Conservation (phyloP, 176 grass and related monocot genomes). For the Cenchrus purpureus region DNA sequence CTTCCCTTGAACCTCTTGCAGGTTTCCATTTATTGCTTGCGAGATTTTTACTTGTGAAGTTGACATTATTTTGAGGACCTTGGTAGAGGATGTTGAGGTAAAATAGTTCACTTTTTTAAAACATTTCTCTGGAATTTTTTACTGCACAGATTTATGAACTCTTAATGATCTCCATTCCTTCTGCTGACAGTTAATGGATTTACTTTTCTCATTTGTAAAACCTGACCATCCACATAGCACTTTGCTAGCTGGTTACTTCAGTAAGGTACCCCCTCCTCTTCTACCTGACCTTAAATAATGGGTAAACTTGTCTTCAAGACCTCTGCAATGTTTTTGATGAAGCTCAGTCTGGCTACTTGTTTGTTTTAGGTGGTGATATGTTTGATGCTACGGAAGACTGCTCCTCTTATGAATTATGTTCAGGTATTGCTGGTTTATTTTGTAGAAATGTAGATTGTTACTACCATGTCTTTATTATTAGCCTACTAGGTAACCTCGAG, state of each 20-base stretch:
- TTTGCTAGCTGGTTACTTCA: constrained; percentile 81
- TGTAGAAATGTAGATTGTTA: constrained; percentile 4
- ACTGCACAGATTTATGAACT: constrained; percentile 24
- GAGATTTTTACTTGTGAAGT: constrained; percentile 95
- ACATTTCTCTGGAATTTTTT: constrained; percentile 20
- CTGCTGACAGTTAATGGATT: constrained; percentile 75
- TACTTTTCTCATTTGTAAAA: constrained; percentile 82
- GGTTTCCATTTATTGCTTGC: constrained; percentile 89
- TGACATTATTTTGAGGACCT: constrained; percentile 79
- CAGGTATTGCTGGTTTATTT: constrained; percentile 54
- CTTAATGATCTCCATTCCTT: constrained; percentile 19
- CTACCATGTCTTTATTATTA: not conserved
- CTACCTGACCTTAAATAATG: not conserved
- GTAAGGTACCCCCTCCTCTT: constrained; percentile 62
- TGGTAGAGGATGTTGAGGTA: constrained; percentile 89
- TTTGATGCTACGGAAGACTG: constrained; percentile 76
- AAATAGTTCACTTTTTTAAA: constrained; percentile 12
- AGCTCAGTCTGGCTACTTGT: constrained; percentile 17
- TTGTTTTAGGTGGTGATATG: constrained; percentile 76
- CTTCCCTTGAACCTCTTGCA: constrained; percentile 36
- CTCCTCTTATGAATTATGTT: constrained; percentile 68
- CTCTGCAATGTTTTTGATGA: not conserved
- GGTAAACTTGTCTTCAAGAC: not conserved
- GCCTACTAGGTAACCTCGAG: not conserved
- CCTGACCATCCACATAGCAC: constrained; percentile 69